Conservation (phyloP, 495 filamentous ascomycete genomes). For the Penicillium nucicola region DNA sequence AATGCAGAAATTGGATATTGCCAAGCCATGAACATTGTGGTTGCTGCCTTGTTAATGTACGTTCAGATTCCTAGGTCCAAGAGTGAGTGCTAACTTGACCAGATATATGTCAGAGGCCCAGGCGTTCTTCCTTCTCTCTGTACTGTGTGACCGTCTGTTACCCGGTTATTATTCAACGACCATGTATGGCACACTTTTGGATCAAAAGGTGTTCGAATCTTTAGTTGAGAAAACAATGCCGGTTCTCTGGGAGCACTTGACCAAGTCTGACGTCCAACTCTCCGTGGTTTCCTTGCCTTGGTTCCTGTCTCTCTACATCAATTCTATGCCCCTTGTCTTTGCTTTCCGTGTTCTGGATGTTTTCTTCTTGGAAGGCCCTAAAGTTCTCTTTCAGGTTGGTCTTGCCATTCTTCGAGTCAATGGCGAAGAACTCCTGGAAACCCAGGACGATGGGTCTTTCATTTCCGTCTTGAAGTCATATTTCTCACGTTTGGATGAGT, state of each 20-base stretch:
- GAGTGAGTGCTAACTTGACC: constrained; percentile 17
- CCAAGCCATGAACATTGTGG: constrained; percentile 99
- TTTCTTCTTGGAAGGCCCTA: constrained; percentile 96
- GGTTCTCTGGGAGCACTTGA: constrained; percentile 94
- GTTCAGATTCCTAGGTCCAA: constrained; percentile 11
- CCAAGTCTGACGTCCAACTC: constrained; percentile 94
- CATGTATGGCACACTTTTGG: constrained; percentile 96
- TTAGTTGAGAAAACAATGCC: constrained; percentile 98
- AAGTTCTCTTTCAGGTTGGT: constrained; percentile 95
- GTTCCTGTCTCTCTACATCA: constrained; percentile 98
- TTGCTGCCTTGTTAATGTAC: constrained; percentile 87
- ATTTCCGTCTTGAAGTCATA: constrained; percentile 95
- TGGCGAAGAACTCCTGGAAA: constrained; percentile 94
- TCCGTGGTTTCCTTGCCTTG: constrained; percentile 96
- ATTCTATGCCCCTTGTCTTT: constrained; percentile 97
- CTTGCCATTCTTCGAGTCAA: constrained; percentile 96
- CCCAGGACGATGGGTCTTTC: constrained; percentile 92
- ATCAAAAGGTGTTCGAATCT: constrained; percentile 95
- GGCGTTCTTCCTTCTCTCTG: constrained; percentile 90
- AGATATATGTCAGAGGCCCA: constrained; percentile 96
- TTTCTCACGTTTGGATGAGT: constrained; percentile 89
- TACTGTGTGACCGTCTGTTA: constrained; percentile 87
- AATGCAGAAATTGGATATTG: constrained; percentile 96
- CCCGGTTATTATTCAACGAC: constrained; percentile 97
- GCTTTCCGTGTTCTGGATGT: constrained; percentile 95